Conservation (phyloP, 306 rosid genomes). For the Quercus mongolica region DNA sequence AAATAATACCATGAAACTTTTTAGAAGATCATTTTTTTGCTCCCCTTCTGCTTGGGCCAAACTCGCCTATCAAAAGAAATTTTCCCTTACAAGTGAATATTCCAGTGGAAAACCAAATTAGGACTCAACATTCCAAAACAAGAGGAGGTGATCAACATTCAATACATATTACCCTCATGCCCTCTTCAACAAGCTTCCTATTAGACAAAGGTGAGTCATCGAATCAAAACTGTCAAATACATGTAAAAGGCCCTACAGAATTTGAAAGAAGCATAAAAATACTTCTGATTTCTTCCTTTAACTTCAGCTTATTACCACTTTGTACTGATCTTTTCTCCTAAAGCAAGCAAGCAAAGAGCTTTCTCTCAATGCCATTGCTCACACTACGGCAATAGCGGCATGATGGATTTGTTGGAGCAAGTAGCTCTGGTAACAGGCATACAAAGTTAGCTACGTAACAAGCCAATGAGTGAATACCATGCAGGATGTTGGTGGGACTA, state of each 20-base stretch:
- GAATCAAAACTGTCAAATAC: background rate
- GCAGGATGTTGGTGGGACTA: no score
- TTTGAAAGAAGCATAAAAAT: background rate
- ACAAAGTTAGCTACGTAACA: no score
- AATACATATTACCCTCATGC: background rate
- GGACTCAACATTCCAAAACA: background rate
- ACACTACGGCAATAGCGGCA: background rate
- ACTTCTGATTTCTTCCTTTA: background rate
- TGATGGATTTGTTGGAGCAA: background rate
- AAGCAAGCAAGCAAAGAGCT: background rate
- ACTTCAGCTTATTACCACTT: background rate
- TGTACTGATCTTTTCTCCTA: background rate
- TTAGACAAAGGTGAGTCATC: background rate
- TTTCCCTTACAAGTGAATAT: no score
- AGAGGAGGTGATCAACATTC: no score
- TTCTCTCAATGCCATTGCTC: background rate
- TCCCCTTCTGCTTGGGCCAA: no score
- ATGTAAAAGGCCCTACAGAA: background rate
- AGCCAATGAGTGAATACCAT: no score
- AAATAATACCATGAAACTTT: no score
- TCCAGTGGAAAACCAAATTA: background rate
- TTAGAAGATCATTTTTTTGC: no score
- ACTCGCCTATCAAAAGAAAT: no score
- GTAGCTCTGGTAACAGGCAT: no score
- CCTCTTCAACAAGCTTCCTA: background rate